phyloP scores from a whole-genome alignment of 2,329 filamentous ascomycete genomes.

The Colletotrichum ledebouriae region DNA sequence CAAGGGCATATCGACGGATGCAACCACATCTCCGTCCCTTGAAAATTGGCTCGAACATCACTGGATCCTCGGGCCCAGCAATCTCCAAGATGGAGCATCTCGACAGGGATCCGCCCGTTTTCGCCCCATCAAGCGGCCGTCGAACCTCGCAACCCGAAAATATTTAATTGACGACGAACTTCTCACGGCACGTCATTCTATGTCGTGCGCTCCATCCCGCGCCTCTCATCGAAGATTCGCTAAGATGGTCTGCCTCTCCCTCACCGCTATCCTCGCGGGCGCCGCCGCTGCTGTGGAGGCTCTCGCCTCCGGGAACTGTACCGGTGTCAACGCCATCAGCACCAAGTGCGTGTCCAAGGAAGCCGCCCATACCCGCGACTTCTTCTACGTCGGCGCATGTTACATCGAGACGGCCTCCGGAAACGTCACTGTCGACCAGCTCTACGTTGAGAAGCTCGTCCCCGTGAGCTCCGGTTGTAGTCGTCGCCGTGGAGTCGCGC shows the following conservation, averaged over 20 bases:
- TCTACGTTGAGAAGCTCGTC: slow-evolving; percentile 65
- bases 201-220: background rate
- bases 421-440: slow-evolving; percentile 57
- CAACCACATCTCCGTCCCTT: slow-evolving; percentile 33
- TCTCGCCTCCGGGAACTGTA: slow-evolving; percentile 20
- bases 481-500: background rate
- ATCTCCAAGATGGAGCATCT: background rate
- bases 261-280: slow-evolving; percentile 16
- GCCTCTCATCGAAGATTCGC: background rate
- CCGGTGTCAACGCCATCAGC: slow-evolving; percentile 38
- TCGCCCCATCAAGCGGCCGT: background rate
- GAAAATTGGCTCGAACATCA: background rate
- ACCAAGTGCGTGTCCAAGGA: slow-evolving; percentile 40
- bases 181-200: background rate
- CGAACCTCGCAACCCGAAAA: slow-evolving; percentile 12
- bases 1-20: slow-evolving; percentile 15
- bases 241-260: slow-evolving; percentile 26
- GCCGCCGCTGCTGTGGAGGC: background rate
- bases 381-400: slow-evolving; percentile 54
- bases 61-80: slow-evolving; percentile 3
- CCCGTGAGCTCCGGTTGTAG: slow-evolving; percentile 45
- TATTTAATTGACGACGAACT: background rate
- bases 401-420: slow-evolving; percentile 49
- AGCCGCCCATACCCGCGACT: slow-evolving; percentile 45
- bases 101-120: background rate